Percentiles rank a stretch among this genome's conserved stretches.
phyloP scores from a whole-genome alignment of 202 grass and related monocot species.

The Panicum hallii region DNA sequence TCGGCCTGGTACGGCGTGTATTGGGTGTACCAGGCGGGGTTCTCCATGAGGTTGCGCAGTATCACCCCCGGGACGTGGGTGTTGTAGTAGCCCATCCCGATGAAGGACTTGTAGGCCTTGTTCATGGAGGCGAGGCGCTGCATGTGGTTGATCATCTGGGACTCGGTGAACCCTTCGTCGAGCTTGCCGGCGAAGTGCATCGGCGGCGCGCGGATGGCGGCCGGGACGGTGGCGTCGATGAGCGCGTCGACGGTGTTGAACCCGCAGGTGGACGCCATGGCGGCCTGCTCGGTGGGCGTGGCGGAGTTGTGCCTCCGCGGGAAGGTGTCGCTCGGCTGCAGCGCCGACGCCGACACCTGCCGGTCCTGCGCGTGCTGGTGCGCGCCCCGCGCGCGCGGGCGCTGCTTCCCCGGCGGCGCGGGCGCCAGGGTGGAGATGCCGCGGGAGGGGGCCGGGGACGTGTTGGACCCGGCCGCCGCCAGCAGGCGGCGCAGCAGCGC shows the following conservation, averaged over 20 bases:
- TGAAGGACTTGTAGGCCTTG: slow-evolving; percentile 89
- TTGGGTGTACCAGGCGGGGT: slow-evolving; percentile 99
- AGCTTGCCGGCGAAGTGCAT: slow-evolving; percentile 70
- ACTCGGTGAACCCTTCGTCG: slow-evolving; percentile 82
- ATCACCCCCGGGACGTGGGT: slow-evolving; percentile 83
- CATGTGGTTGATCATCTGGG: slow-evolving; percentile 94
- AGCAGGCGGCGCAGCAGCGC: slow-evolving; percentile 75
- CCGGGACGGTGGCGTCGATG: slow-evolving; percentile 92
- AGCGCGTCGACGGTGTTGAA: slow-evolving; percentile 73
- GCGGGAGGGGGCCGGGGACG: slow-evolving; percentile 51
- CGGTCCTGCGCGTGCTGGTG: slow-evolving; percentile 60
- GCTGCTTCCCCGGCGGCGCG: not conserved
- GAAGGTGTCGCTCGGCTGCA: slow-evolving; percentile 93
- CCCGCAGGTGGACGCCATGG: slow-evolving; percentile 74
- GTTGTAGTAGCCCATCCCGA: slow-evolving; percentile 98
- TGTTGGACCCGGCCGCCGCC: slow-evolving; percentile 45
- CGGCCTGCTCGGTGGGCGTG: slow-evolving; percentile 65
- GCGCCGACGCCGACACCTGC: slow-evolving; percentile 62
- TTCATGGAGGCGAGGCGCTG: slow-evolving; percentile 72
- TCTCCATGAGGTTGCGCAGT: slow-evolving; percentile 98
- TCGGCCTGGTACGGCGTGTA: slow-evolving; percentile 99
- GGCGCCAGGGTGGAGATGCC: slow-evolving; percentile 58
- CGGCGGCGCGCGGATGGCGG: slow-evolving; percentile 71
- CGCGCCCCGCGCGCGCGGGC: slow-evolving; percentile 11
- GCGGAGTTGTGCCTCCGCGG: slow-evolving; percentile 91